phyloP scores from a whole-genome alignment of 768 basidiomycete genomes.

The Tulasnella sp. region DNA sequence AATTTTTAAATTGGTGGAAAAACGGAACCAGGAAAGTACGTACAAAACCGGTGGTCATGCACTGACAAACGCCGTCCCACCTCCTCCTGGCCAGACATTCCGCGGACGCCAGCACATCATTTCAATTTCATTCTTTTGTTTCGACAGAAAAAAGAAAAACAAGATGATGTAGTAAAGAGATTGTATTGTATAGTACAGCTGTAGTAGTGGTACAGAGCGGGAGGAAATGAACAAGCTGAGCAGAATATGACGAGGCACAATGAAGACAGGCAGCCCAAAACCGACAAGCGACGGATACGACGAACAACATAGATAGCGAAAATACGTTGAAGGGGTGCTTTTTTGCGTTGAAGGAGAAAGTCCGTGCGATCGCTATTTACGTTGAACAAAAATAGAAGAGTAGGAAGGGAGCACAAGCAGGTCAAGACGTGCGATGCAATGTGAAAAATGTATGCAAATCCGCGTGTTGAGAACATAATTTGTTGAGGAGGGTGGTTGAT shows the following conservation, averaged over 20 bases:
- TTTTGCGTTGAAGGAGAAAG: not conserved
- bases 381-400: not conserved
- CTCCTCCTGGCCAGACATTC: too few species aligned
- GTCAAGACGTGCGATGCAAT: not conserved
- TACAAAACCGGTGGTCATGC: not conserved
- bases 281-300: not conserved
- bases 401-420: not conserved
- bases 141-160: too few species aligned
- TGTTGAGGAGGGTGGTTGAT: not conserved
- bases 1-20: not conserved
- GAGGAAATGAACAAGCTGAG: not conserved
- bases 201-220: not conserved
- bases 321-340: not conserved
- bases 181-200: not conserved
- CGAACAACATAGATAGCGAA: slow-evolving; percentile 1
- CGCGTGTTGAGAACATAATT: not conserved
- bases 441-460: not conserved
- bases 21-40: not conserved
- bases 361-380: slow-evolving; percentile 1
- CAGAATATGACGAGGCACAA: not conserved
- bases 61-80: not conserved
- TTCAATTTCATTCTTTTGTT: too few species aligned
- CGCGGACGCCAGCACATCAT: too few species aligned
- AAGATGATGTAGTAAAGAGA: not conserved
- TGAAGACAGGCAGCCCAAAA: not conserved